A percentile compares a stretch with the other conserved stretches of the same genome.
phyloP scores from a whole-genome alignment of 352 stramenopile genomes.

The Phytophthora agathidicida region DNA sequence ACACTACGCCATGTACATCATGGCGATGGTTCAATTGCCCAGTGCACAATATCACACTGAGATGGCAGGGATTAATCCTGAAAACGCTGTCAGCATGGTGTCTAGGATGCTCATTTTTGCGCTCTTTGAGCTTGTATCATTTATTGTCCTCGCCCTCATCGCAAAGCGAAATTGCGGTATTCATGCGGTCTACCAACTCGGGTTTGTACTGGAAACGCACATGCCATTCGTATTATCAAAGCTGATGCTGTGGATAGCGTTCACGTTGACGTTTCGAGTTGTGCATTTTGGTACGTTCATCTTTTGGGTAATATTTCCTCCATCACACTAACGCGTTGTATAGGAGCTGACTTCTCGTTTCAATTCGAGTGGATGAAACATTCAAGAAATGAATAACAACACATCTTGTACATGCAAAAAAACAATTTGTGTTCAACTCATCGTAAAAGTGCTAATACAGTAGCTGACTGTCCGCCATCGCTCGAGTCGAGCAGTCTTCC shows the following conservation, averaged over 20 bases:
- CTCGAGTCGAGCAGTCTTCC: too few species aligned
- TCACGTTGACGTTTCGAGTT: slow-evolving; percentile 7
- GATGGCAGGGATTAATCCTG: slow-evolving; percentile 4
- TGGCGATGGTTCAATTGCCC: background rate
- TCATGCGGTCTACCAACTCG: slow-evolving; percentile 21
- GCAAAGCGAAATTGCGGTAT: slow-evolving; percentile 22
- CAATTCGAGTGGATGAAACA: background rate
- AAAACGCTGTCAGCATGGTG: slow-evolving; percentile 2
- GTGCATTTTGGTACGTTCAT: slow-evolving; percentile 17
- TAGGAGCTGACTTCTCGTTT: background rate
- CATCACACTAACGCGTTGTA: background rate
- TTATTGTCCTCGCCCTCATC: slow-evolving; percentile 13
- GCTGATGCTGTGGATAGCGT: slow-evolving; percentile 23
- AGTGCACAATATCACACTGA: slow-evolving; percentile 1
- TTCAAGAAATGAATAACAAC: too few species aligned
- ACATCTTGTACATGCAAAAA: too few species aligned
- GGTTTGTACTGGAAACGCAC: slow-evolving; percentile 32
- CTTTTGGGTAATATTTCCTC: too few species aligned
- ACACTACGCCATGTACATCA: background rate
- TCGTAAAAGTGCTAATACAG: too few species aligned
- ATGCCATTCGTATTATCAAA: slow-evolving; percentile 17
- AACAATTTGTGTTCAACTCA: too few species aligned
- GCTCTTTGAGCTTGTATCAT: slow-evolving; percentile 16
- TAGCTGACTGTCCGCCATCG: too few species aligned
- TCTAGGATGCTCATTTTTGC: slow-evolving; percentile 19